Evolutionary conservation across 225 moss, liverwort and hornwort genomes (phyloP).

Genomic region (Pseudoscleropodium purum): DNA sequence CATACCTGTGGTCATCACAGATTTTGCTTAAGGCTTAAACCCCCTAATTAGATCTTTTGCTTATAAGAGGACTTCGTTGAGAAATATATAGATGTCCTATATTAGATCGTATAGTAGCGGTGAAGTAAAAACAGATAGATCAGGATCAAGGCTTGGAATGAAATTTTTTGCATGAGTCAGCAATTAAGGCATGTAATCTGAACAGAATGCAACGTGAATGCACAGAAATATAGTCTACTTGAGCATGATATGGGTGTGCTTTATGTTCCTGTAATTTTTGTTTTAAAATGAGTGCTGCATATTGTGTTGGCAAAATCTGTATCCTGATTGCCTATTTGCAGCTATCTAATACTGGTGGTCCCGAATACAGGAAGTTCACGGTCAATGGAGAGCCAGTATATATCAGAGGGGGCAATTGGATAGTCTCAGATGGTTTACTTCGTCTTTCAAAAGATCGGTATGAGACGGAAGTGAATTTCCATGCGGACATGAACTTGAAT

Average conservation of each 20-base stretch:
- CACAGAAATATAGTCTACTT: not conserved
- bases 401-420: conserved; percentile 93
- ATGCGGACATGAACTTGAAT: conserved; percentile 97
- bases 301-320: not conserved
- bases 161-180: not conserved
- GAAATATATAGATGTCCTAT: not conserved
- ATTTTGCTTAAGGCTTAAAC: not conserved
- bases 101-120: not conserved
- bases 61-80: not conserved
- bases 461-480: conserved; percentile 77
- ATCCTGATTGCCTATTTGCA: not conserved
- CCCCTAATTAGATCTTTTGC: not conserved
- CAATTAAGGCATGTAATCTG: not conserved
- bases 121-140: not conserved
- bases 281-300: not conserved
- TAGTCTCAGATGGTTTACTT: conserved; percentile 84
- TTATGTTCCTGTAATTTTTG: not conserved
- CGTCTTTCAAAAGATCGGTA: conserved; percentile 85
- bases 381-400: conserved; percentile 81
- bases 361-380: conserved; percentile 47
- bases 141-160: not conserved
- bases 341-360: not conserved
- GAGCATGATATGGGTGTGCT: not conserved
- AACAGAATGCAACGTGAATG: not conserved
- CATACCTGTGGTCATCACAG: not conserved